phyloP scores from a whole-genome alignment of 495 filamentous ascomycete species.

The Talaromyces liani region DNA sequence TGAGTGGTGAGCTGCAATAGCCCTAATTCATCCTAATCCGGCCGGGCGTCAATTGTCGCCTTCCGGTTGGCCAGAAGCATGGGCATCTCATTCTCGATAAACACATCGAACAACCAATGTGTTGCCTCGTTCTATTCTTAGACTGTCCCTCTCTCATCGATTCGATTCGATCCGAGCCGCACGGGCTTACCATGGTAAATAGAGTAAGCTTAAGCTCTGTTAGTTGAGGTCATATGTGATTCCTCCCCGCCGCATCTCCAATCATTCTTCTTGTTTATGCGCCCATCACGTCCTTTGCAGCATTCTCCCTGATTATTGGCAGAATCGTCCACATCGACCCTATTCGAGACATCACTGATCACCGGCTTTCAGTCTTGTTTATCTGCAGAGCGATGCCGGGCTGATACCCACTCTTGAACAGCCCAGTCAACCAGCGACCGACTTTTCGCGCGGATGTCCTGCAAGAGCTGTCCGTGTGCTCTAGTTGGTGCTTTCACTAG shows the following conservation, averaged over 20 bases:
- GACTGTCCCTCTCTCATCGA: not conserved
- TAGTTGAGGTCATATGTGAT: conserved; percentile 1
- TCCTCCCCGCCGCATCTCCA: not conserved
- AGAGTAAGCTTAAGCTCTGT: not conserved
- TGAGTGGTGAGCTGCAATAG: not conserved
- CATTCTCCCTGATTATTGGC: not conserved
- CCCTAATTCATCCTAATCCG: not conserved
- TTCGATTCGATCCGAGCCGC: conserved; percentile 6
- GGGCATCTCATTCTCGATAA: not conserved
- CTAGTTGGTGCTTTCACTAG: not conserved
- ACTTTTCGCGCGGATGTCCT: conserved; percentile 6
- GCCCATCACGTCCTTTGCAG: conserved; percentile 5
- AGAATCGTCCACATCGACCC: not conserved
- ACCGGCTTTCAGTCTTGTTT: not conserved
- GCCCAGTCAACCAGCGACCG: conserved; percentile 6
- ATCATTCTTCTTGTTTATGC: conserved; percentile 2
- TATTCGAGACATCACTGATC: not conserved
- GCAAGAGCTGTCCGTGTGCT: conserved; percentile 3
- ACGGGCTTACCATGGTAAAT: not conserved
- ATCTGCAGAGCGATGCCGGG: conserved; percentile 7
- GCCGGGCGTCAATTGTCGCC: not conserved
- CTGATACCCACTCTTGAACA: not conserved
- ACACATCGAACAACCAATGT: not conserved
- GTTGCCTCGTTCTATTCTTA: conserved; percentile 3
- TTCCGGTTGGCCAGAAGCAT: not conserved